Evolutionary conservation across 805 yeast species (phyloP).

Genomic region (Saccharomycopsis capsularis): DNA sequence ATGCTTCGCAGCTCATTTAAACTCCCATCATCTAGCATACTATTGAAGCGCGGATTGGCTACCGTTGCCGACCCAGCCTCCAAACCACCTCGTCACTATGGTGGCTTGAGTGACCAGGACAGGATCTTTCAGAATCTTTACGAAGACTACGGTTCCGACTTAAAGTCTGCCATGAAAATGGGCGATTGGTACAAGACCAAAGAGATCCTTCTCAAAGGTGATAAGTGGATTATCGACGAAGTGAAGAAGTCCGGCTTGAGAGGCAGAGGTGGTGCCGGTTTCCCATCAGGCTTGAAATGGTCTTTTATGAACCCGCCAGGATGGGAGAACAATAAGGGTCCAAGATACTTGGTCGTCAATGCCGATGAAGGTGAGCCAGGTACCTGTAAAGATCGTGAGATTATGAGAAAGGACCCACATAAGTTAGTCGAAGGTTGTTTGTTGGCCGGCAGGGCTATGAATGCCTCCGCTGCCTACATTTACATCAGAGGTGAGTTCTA

Average conservation of each 20-base stretch:
- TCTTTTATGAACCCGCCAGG: slow-evolving; percentile 94
- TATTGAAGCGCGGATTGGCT: slow-evolving; percentile 24
- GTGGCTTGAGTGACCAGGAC: slow-evolving; percentile 76
- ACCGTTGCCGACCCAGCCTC: slow-evolving; percentile 43
- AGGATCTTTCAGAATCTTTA: slow-evolving; percentile 83
- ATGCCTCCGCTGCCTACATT: slow-evolving; percentile 87
- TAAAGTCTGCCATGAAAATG: slow-evolving; percentile 66
- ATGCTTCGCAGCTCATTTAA: slow-evolving; percentile 12
- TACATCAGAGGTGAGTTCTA: slow-evolving; percentile 89
- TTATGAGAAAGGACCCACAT: slow-evolving; percentile 86
- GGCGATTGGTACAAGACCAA: slow-evolving; percentile 93
- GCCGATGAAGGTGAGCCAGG: slow-evolving; percentile 97
- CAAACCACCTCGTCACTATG: slow-evolving; percentile 49
- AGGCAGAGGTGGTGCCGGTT: slow-evolving; percentile 93
- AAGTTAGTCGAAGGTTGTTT: slow-evolving; percentile 89
- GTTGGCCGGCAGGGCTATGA: slow-evolving; percentile 86
- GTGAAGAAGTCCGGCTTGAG: slow-evolving; percentile 78
- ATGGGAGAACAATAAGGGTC: slow-evolving; percentile 88
- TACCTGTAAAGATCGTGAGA: slow-evolving; percentile 88
- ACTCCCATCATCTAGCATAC: neutral
- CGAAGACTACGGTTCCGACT: slow-evolving; percentile 66
- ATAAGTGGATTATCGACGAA: slow-evolving; percentile 84
- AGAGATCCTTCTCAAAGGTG: slow-evolving; percentile 76
- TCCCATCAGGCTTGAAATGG: slow-evolving; percentile 89
- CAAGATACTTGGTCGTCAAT: slow-evolving; percentile 80